Evolutionary conservation across 495 filamentous ascomycete species (phyloP), one percentile per base, ranked within the genome.

Genomic region (Podospora pseudocomata): DNA sequence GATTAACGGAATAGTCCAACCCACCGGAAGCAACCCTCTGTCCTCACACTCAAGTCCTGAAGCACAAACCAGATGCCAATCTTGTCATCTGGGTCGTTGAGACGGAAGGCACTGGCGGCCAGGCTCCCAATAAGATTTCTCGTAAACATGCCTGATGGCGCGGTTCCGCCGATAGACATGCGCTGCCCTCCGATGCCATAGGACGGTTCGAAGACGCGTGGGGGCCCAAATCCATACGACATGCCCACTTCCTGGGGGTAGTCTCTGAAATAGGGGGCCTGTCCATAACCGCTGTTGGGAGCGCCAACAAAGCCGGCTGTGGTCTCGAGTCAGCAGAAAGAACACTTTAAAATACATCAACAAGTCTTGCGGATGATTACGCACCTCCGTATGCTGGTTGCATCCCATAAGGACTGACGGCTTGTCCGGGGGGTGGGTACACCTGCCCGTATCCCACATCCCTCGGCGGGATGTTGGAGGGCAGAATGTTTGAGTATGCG

Each of bases 41-140:
- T 97, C 60, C 95, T 84, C 28, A 99, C 94, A 73, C 92, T 96
- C 15, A 99, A 80, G 82, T 99, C 95, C 78, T 97, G 95, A 55
- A 98, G 82, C 68, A 99, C 92, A 71, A 99, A 99, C 95, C 95
- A 99, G 60, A 97, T 93, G 11, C 93, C 93, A 67, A 92, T 89
- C 76, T 93, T 91, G 70, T 93, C 90, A 55, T 91, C 86, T 0
- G 89, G 87, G 68, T 99, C 93, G 0, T 87, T 89, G 64, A 99
- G 83, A 60, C 91, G 88, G 77, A 94, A 96, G 3, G 95, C 95
- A 76, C 92, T 96, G 60, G 93, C 94, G 60, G 91, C 90, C 28
- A 97, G 82, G 75, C 92, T 97, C 18, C 95, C 95, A 67, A 99
- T 98, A 58, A 99, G 86, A 74, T 99, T 99, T 63, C 95, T 81